These are phyloP conservation scores for Paramyrothecium sp. DNA, from an alignment of 2,329 filamentous ascomycete genomes.

Conservation along the genomic window DNA sequence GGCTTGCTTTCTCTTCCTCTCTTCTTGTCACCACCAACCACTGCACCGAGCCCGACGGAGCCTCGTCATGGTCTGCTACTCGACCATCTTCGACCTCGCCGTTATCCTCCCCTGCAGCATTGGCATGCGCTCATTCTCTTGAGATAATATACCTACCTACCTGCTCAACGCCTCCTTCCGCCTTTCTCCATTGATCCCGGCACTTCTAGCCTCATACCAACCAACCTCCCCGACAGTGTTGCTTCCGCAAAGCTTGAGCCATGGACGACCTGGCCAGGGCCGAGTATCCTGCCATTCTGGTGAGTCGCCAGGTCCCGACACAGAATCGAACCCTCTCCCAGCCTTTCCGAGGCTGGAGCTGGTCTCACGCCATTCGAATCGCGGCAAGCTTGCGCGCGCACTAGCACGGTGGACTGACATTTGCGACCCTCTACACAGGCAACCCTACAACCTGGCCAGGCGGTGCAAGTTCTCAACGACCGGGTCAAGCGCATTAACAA, in stretches of 20 bases:
- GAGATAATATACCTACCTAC: background rate
- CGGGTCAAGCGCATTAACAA: slow-evolving; percentile 83
- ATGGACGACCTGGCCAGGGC: slow-evolving; percentile 80
- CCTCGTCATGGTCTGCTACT: background rate
- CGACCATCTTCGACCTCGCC: background rate
- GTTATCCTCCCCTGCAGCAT: background rate
- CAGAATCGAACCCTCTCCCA: no score
- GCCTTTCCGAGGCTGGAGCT: no score
- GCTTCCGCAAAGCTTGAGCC: slow-evolving; percentile 28
- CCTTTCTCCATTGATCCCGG: background rate
- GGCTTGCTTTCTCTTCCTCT: background rate
- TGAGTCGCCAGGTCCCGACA: slow-evolving; percentile 45
- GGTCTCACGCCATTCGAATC: background rate
- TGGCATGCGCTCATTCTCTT: background rate
- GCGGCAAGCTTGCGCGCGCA: background rate
- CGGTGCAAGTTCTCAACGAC: slow-evolving; percentile 78
- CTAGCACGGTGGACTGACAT: background rate
- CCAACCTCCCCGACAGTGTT: slow-evolving; percentile 2
- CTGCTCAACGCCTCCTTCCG: background rate
- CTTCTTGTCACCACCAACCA: background rate
- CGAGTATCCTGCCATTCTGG: slow-evolving; percentile 94
- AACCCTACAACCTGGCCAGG: slow-evolving; percentile 76
- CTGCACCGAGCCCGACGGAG: background rate
- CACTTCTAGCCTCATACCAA: background rate
- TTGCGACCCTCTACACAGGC: slow-evolving; percentile 50